Conservation (phyloP, 2,329 filamentous ascomycete genomes). For the Tolypocladium inflatum region DNA sequence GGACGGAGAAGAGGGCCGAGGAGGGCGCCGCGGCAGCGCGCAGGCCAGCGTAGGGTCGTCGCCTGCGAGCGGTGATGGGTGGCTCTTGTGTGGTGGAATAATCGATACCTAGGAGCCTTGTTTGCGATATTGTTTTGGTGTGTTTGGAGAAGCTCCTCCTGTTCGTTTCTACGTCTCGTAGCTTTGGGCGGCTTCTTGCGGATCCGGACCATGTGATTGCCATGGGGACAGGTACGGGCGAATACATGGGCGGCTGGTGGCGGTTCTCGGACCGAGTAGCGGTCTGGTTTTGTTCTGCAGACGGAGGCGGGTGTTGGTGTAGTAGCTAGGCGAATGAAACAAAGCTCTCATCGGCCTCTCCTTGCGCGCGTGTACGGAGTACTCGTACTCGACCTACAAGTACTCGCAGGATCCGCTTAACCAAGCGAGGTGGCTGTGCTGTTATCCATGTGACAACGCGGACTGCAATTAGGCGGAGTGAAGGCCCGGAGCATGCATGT, state of each 20-base stretch:
- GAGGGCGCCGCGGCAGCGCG: neutral
- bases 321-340: neutral
- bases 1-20: constrained; percentile 13
- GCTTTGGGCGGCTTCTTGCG: neutral
- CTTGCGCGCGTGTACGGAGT: neutral
- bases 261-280: neutral
- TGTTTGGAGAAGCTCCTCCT: neutral
- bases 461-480: neutral
- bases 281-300: neutral
- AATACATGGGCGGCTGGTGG: neutral
- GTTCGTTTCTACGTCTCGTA: neutral
- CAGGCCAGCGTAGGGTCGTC: neutral
- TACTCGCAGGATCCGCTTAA: neutral
- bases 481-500: neutral
- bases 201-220: neutral
- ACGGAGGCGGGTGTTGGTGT: neutral
- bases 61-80: neutral
- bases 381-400: too few relatives aligned
- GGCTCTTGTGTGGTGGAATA: neutral
- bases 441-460: neutral
- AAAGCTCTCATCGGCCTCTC: neutral
- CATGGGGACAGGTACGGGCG: neutral
- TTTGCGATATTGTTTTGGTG: neutral
- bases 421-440: neutral
- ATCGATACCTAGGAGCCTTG: neutral